Evolutionary conservation across 768 basidiomycete genomes (phyloP), one percentile per base, ranked within the genome.

Genomic region (Tylopilus felleus): DNA sequence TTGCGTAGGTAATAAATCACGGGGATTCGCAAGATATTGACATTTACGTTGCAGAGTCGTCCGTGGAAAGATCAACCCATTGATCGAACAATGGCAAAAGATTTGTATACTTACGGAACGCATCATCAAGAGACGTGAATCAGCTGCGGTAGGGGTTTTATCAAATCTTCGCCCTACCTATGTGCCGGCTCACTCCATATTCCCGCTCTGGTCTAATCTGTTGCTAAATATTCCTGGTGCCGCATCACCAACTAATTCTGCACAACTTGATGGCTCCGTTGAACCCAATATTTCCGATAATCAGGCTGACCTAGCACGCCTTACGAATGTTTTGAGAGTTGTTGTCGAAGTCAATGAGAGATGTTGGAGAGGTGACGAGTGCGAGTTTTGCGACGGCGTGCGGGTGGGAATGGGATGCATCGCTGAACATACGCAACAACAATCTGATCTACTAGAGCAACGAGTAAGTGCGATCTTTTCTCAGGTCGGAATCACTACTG

Each of bases 81-180:
- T 96, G 38, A 88, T 98, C 54, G 93, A 93, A 55, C 86, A 90
- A 56, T 97, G 94, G 91, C 90, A 94, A 63, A 86, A 88, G 64
- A 85, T 98, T 65, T 91, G 90, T 68, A 74, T 90, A 52, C 79
- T 93, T 51, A 81, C 86, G 19, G 96, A 98, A 73, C 87, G 93
- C 56, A 81, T 92, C 59, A 81, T 96, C 51, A 92, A 87, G 71
- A 83, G 95, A 73, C 84, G 91, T 65, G 90, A 95, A 79, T 88
- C 92, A 73, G 88, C 90, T 76, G 87, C 90, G 79, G 91, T 90
- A 88, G 82, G 90, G 77, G 73, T 71, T 71, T 67, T 66, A 70
- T 76, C 83, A 75, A 78, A 79, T 75, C 77, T 81, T 72, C 78
- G 77, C 76, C 81, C 79, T 71, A 70, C 77, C 70, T 81, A 79